A percentile compares a stretch with the other conserved stretches of the same genome.
Conservation (phyloP, 1,139 yeast species). For the Sugiyamaella neomexicana region DNA sequence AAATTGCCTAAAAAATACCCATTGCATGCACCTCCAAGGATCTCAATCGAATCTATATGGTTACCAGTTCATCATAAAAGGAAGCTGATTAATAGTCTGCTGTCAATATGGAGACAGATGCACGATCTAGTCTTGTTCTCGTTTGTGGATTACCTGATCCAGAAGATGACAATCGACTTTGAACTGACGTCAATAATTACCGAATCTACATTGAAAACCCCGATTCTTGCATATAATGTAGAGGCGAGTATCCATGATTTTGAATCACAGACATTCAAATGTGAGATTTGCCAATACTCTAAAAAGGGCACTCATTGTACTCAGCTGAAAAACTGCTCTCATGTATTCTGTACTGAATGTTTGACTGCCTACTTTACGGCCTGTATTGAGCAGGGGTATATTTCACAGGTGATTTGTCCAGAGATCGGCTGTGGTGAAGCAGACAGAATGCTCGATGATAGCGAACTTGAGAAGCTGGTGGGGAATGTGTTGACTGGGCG, state of each 20-base stretch:
- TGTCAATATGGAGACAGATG: constrained; percentile 42
- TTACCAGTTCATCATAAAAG: constrained; percentile 36
- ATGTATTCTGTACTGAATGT: constrained; percentile 56
- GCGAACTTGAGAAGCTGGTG: constrained; percentile 38
- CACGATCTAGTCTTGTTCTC: constrained; percentile 49
- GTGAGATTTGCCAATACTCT: constrained; percentile 61
- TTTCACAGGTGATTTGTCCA: constrained; percentile 61
- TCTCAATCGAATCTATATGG: constrained; percentile 29
- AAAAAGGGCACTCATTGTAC: constrained; percentile 51
- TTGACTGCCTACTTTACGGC: constrained; percentile 49
- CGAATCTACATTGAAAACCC: constrained; percentile 22
- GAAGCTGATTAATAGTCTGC: constrained; percentile 31
- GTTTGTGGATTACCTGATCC: constrained; percentile 49
- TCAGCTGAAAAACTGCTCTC: constrained; percentile 50
- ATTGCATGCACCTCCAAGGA: constrained; percentile 26
- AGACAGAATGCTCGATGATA: constrained; percentile 28
- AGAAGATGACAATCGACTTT: constrained; percentile 30
- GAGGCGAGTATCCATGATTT: constrained; percentile 40
- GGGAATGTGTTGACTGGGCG: constrained; percentile 41
- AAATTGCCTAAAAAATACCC: constrained; percentile 31
- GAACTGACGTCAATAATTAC: constrained; percentile 9
- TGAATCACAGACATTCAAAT: constrained; percentile 47
- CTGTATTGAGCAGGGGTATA: constrained; percentile 52
- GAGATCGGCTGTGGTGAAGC: constrained; percentile 38
- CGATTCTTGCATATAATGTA: constrained; percentile 32